A percentile compares a stretch with the other conserved stretches of the same genome.
Conservation (phyloP, 345 rosid genomes). For the Schrenkiella parvula region DNA sequence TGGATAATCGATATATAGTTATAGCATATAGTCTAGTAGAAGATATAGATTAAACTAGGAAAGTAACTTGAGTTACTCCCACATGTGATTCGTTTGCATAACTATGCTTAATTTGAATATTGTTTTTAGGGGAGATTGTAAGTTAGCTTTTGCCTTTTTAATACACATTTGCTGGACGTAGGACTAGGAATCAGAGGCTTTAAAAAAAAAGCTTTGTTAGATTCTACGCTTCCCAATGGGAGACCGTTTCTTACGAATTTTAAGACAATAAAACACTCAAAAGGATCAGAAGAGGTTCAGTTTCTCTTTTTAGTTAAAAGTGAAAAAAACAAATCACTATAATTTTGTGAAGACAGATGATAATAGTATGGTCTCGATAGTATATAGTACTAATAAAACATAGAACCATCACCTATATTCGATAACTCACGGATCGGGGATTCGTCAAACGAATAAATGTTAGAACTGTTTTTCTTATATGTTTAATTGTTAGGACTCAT, state of each 20-base stretch:
- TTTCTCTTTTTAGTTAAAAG: constrained; percentile 34
- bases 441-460: not conserved
- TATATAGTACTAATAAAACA: not conserved
- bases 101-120: constrained; percentile 22
- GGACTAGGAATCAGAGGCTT: constrained; percentile 32
- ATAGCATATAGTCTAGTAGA: not conserved
- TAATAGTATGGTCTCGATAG: not conserved
- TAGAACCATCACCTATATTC: constrained; percentile 19
- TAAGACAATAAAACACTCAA: constrained; percentile 24
- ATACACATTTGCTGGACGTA: constrained; percentile 14
- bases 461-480: not conserved
- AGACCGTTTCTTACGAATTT: constrained; percentile 31
- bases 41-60: constrained; percentile 6
- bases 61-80: constrained; percentile 14
- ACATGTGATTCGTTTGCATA: not conserved
- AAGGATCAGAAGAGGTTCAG: constrained; percentile 23
- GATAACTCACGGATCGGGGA: constrained; percentile 16
- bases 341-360: not conserved
- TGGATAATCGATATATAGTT: not conserved
- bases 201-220: constrained; percentile 11
- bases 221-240: constrained; percentile 36
- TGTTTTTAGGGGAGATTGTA: not conserved
- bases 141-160: constrained; percentile 19
- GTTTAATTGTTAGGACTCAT: not conserved
- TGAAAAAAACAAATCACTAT: not conserved